phyloP scores from a whole-genome alignment of 768 basidiomycete genomes.

The Phlebiopsis flavidoalba region DNA sequence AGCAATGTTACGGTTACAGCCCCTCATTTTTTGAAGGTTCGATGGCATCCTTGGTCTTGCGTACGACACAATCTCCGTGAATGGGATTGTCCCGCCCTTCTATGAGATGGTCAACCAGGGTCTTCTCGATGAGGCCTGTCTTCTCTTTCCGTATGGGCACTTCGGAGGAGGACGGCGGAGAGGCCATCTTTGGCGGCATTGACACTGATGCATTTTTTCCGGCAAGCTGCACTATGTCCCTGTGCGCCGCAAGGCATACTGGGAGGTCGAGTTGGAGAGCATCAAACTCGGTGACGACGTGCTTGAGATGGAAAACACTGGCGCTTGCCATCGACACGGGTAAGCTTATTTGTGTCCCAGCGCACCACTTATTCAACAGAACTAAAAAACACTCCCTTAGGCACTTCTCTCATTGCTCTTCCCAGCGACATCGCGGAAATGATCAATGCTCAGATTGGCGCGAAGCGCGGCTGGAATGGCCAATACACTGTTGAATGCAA shows the following conservation, averaged over 20 bases:
- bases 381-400: constrained; percentile 29
- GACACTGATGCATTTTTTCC: constrained; percentile 65
- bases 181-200: constrained; percentile 88
- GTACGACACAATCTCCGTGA: constrained; percentile 94
- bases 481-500: constrained; percentile 90
- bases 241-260: constrained; percentile 92
- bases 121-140: constrained; percentile 77
- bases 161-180: constrained; percentile 85
- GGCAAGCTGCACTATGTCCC: constrained; percentile 87
- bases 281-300: constrained; percentile 81
- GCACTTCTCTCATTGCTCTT: constrained; percentile 90
- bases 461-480: constrained; percentile 92
- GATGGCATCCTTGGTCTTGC: constrained; percentile 94
- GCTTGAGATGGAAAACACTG: constrained; percentile 89
- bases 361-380: neutral
- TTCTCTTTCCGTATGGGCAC: constrained; percentile 93
- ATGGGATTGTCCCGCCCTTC: constrained; percentile 89
- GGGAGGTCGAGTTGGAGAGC: constrained; percentile 94
- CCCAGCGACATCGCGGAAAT: constrained; percentile 96
- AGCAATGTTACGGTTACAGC: neutral
- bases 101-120: constrained; percentile 85
- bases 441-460: constrained; percentile 94
- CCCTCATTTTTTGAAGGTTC: constrained; percentile 47
- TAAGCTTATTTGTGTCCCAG: constrained; percentile 21
- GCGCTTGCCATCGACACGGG: constrained; percentile 91